These are phyloP conservation scores for Zygnema cylindricum DNA, from an alignment of 139 green algal species.

Conservation along the genomic window DNA sequence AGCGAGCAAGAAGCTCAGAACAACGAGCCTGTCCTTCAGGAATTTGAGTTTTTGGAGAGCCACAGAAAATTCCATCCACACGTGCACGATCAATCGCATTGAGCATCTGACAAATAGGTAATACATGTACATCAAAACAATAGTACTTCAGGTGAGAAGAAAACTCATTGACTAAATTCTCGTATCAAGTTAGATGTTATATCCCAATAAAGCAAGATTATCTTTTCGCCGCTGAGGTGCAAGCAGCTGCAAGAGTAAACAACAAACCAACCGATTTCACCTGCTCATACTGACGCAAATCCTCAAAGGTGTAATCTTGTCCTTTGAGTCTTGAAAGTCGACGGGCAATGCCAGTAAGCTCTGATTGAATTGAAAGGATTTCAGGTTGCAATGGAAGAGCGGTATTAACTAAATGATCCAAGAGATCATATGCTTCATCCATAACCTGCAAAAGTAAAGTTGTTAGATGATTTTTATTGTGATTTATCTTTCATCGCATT, in stretches of 20 bases:
- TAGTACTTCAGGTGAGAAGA: too few species aligned
- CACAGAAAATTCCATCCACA: conserved; percentile 43
- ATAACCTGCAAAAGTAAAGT: neutral
- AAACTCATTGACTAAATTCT: too few species aligned
- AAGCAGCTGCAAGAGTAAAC: too few species aligned
- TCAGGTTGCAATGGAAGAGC: neutral
- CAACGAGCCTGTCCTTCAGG: conserved; percentile 42
- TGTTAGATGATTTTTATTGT: too few species aligned
- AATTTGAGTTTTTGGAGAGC: conserved; percentile 16
- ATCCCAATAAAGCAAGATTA: too few species aligned
- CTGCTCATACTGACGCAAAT: neutral
- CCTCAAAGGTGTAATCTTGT: neutral
- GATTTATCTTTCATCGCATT: too few species aligned
- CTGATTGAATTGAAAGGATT: neutral
- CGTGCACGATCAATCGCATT: conserved; percentile 41
- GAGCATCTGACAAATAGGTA: too few species aligned
- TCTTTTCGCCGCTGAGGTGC: too few species aligned
- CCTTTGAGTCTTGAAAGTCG: neutral
- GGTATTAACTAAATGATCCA: neutral
- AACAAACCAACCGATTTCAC: too few species aligned
- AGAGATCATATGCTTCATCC: neutral
- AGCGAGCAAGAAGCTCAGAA: conserved; percentile 35
- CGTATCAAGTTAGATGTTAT: too few species aligned
- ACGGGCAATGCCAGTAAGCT: neutral
- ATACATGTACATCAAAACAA: too few species aligned